These are phyloP conservation scores for Zalaria obscura DNA, from an alignment of 2,329 filamentous ascomycete species.

Conservation along the genomic window DNA sequence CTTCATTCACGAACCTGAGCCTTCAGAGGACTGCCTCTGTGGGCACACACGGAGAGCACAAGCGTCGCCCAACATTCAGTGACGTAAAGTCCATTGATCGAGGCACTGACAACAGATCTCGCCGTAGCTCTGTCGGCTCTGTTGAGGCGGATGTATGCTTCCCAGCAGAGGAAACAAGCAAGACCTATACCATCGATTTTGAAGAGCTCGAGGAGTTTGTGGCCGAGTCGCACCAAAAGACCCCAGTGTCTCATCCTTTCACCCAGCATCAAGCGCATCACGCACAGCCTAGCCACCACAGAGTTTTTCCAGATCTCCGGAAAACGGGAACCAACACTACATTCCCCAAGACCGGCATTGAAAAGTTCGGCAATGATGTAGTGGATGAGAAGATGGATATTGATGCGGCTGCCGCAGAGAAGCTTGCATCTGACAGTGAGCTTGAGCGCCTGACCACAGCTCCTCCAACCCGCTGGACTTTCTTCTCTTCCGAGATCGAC, in stretches of 20 bases:
- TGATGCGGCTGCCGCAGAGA: constrained; percentile 30
- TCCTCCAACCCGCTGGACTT: constrained; percentile 56
- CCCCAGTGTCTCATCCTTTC: constrained; percentile 29
- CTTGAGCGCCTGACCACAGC: constrained; percentile 12
- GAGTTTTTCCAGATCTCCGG: constrained; percentile 3
- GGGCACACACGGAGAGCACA: constrained; percentile 51
- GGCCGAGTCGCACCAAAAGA: constrained; percentile 38
- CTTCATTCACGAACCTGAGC: constrained; percentile 41
- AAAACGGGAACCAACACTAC: not conserved
- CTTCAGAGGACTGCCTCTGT: constrained; percentile 60
- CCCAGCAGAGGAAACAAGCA: constrained; percentile 63
- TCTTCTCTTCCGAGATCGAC: constrained; percentile 91
- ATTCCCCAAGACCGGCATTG: constrained; percentile 5
- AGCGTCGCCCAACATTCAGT: constrained; percentile 45
- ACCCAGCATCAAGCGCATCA: constrained; percentile 10
- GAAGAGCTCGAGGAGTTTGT: constrained; percentile 92
- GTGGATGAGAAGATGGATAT: constrained; percentile 15
- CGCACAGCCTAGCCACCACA: not conserved
- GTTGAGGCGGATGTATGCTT: constrained; percentile 85
- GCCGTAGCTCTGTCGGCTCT: constrained; percentile 50
- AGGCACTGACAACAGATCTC: constrained; percentile 37
- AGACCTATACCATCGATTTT: constrained; percentile 75
- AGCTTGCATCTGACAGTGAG: constrained; percentile 14
- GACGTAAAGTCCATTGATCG: constrained; percentile 40
- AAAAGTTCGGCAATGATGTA: constrained; percentile 18